Evolutionary conservation across 352 stramenopile genomes (phyloP).

Genomic region (Globisporangium uncinulatum): DNA sequence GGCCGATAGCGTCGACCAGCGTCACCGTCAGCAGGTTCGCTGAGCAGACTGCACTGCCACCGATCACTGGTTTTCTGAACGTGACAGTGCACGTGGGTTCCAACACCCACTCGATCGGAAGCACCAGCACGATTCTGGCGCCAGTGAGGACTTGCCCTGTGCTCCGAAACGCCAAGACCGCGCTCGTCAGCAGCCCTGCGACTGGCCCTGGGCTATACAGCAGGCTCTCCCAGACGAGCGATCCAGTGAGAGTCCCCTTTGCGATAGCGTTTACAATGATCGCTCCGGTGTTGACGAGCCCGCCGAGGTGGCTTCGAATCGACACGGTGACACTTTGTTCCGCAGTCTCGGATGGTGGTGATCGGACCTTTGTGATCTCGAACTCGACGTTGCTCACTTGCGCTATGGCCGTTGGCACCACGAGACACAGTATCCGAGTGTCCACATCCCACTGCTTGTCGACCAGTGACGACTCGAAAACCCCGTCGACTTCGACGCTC

Average conservation of each 20-base stretch:
- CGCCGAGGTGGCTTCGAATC: conserved; percentile 42
- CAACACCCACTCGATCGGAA: conserved; percentile 44
- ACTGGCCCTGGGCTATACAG: conserved; percentile 43
- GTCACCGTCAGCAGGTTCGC: conserved; percentile 31
- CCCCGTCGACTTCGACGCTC: conserved; percentile 1
- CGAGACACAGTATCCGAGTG: conserved; percentile 22
- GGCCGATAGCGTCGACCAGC: conserved; percentile 29
- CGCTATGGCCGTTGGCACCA: conserved; percentile 16
- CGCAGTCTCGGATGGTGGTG: conserved; percentile 31
- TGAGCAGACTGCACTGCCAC: conserved; percentile 18
- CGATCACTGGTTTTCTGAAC: conserved; percentile 31
- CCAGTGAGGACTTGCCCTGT: conserved; percentile 28
- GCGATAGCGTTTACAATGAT: conserved; percentile 30
- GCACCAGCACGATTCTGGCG: conserved; percentile 28
- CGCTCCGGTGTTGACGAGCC: conserved; percentile 34
- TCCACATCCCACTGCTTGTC: conserved; percentile 9
- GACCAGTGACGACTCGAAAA: conserved; percentile 3
- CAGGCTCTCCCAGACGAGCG: conserved; percentile 38
- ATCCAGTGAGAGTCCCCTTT: conserved; percentile 27
- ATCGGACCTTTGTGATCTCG: conserved; percentile 33
- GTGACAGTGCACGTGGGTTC: conserved; percentile 20
- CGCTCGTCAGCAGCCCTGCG: conserved; percentile 36
- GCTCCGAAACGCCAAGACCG: conserved; percentile 31
- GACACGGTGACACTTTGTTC: conserved; percentile 12
- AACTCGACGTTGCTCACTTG: conserved; percentile 36